Conservation (phyloP, 2,329 filamentous ascomycete species). For the Stromatinia cepivora region DNA sequence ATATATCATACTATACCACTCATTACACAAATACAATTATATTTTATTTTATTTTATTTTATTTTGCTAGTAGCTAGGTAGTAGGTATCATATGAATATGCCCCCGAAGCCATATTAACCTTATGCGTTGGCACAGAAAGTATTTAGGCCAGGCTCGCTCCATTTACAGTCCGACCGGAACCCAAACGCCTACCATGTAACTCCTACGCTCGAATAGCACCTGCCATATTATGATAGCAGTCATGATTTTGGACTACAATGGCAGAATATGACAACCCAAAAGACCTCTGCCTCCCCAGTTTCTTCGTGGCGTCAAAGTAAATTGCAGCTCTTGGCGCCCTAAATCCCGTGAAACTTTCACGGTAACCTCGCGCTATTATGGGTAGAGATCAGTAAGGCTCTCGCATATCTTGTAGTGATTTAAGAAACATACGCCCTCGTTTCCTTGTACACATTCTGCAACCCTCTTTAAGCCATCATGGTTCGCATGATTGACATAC, state of each 20-base stretch:
- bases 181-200: conserved; percentile 31
- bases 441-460: conserved; percentile 88
- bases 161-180: background rate
- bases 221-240: background rate
- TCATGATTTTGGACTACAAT: conserved; percentile 50
- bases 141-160: background rate
- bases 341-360: conserved; percentile 59
- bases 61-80: background rate
- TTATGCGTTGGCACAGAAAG: background rate
- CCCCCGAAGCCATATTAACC: background rate
- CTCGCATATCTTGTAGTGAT: background rate
- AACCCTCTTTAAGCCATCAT: conserved; percentile 82
- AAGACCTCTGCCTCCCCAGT: conserved; percentile 89
- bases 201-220: conserved; percentile 25
- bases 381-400: conserved; percentile 2
- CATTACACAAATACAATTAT: too few relatives aligned
- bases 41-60: too few relatives aligned
- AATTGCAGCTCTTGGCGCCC: conserved; percentile 61
- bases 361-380: conserved; percentile 64
- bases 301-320: conserved; percentile 69
- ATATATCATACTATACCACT: too few relatives aligned
- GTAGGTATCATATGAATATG: background rate
- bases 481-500: conserved; percentile 77
- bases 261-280: conserved; percentile 89
- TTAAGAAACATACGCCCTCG: conserved; percentile 68